phyloP scores from a whole-genome alignment of 2,329 filamentous ascomycete species.

The Bipolaris oryzae region DNA sequence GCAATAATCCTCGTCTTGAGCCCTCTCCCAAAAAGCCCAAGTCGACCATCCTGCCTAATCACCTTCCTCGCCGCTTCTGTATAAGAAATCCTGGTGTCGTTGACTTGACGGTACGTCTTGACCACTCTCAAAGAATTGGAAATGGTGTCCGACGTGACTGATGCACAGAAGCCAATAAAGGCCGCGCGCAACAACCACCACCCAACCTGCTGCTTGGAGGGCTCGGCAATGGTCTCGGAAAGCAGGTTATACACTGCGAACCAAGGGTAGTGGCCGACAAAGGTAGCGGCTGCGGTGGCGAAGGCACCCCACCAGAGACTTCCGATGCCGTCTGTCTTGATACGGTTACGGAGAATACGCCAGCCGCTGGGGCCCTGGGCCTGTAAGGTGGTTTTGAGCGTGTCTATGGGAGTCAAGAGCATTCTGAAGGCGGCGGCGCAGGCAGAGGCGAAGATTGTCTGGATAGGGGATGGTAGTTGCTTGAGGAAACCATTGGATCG shows the following conservation, averaged over 20 bases:
- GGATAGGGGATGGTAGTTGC: slow-evolving; percentile 32
- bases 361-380: slow-evolving; percentile 34
- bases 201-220: slow-evolving; percentile 26
- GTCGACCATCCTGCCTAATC: slow-evolving; percentile 31
- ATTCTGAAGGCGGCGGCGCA: slow-evolving; percentile 38
- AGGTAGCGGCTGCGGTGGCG: slow-evolving; percentile 39
- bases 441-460: slow-evolving; percentile 36
- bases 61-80: slow-evolving; percentile 34
- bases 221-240: slow-evolving; percentile 30
- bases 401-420: slow-evolving; percentile 38
- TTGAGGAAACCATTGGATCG: slow-evolving; percentile 34
- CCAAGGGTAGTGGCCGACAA: slow-evolving; percentile 41
- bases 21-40: slow-evolving; percentile 35
- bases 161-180: slow-evolving; percentile 40
- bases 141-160: slow-evolving; percentile 35
- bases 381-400: slow-evolving; percentile 37
- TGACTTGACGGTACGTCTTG: slow-evolving; percentile 41
- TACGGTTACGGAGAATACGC: slow-evolving; percentile 29
- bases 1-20: slow-evolving; percentile 40
- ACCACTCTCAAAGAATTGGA: slow-evolving; percentile 38
- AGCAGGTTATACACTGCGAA: slow-evolving; percentile 38
- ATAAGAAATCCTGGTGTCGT: slow-evolving; percentile 36
- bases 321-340: slow-evolving; percentile 32
- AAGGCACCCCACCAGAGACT: slow-evolving; percentile 43
- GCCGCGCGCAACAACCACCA: slow-evolving; percentile 36